phyloP scores from a whole-genome alignment of 2,329 filamentous ascomycete genomes.

The Verticillium tricorpus region DNA sequence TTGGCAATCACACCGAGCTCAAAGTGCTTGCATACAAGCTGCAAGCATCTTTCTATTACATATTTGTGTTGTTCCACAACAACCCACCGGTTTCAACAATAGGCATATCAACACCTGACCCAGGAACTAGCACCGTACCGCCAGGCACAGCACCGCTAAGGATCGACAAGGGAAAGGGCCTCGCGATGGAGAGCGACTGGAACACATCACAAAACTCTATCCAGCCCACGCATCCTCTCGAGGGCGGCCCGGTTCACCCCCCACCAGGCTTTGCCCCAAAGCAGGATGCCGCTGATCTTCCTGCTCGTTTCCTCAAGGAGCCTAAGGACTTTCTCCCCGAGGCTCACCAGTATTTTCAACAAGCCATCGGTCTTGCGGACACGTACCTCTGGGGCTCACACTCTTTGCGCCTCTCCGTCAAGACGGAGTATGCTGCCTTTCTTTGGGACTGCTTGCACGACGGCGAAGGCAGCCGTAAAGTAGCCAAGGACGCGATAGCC shows the following conservation, averaged over 20 bases:
- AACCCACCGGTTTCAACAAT: constrained; percentile 69
- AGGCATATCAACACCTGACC: constrained; percentile 46
- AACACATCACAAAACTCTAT: constrained; percentile 39
- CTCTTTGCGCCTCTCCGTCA: constrained; percentile 81
- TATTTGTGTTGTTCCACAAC: constrained; percentile 95
- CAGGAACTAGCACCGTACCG: constrained; percentile 25
- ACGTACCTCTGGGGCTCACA: constrained; percentile 79
- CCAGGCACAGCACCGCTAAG: constrained; percentile 23
- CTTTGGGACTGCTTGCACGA: constrained; percentile 91
- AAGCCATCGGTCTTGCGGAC: constrained; percentile 71
- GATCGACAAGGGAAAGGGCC: constrained; percentile 44
- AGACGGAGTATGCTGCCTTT: constrained; percentile 89
- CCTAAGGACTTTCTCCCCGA: constrained; percentile 75
- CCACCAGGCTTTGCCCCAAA: constrained; percentile 48
- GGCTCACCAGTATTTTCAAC: constrained; percentile 76
- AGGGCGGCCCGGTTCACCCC: constrained; percentile 54
- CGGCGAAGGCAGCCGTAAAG: constrained; percentile 64
- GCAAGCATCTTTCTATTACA: constrained; percentile 90
- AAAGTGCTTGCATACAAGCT: constrained; percentile 90
- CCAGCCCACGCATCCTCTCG: constrained; percentile 44
- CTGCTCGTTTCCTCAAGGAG: constrained; percentile 66
- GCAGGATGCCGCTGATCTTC: constrained; percentile 22
- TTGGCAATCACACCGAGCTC: constrained; percentile 72
- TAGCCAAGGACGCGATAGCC: constrained; percentile 79
- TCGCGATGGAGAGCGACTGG: constrained; percentile 39